Conservation (phyloP, 805 yeast genomes). For the Starmerella potacharoeniae region DNA sequence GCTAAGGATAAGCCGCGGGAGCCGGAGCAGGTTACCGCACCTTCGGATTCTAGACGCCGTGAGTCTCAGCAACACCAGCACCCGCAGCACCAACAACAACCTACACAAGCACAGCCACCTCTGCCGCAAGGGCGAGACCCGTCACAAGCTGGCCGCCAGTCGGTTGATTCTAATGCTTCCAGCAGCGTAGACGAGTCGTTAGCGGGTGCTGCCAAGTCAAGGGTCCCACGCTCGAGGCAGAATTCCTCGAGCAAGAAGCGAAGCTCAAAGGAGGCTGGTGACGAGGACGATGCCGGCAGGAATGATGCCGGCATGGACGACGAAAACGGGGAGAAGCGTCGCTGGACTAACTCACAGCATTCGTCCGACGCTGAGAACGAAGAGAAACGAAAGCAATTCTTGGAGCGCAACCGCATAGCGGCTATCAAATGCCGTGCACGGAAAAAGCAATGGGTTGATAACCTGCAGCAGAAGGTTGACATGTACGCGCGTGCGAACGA, state of each 20-base stretch:
- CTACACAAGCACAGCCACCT: slow-evolving; percentile 13
- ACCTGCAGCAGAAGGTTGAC: slow-evolving; percentile 68
- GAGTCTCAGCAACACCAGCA: background rate
- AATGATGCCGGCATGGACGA: background rate
- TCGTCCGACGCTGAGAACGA: slow-evolving; percentile 36
- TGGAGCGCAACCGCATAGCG: slow-evolving; percentile 89
- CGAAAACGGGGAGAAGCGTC: background rate
- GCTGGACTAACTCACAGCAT: background rate
- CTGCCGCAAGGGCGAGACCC: slow-evolving; percentile 14
- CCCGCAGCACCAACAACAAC: background rate
- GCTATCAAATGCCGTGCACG: slow-evolving; percentile 93
- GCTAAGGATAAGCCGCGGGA: background rate
- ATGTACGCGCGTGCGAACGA: slow-evolving; percentile 62
- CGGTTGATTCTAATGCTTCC: background rate
- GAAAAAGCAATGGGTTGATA: slow-evolving; percentile 75
- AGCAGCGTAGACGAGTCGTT: background rate
- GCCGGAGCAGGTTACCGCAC: background rate
- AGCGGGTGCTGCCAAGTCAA: background rate
- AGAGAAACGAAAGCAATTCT: slow-evolving; percentile 59
- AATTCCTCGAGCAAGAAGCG: background rate
- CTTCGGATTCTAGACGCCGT: background rate
- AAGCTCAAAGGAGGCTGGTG: background rate
- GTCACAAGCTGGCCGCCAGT: background rate
- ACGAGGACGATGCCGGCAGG: background rate
- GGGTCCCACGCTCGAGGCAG: background rate